Evolutionary conservation across 202 grass and related monocot species (phyloP), one percentile per base, ranked within the genome.

Genomic region (Panicum hallii): DNA sequence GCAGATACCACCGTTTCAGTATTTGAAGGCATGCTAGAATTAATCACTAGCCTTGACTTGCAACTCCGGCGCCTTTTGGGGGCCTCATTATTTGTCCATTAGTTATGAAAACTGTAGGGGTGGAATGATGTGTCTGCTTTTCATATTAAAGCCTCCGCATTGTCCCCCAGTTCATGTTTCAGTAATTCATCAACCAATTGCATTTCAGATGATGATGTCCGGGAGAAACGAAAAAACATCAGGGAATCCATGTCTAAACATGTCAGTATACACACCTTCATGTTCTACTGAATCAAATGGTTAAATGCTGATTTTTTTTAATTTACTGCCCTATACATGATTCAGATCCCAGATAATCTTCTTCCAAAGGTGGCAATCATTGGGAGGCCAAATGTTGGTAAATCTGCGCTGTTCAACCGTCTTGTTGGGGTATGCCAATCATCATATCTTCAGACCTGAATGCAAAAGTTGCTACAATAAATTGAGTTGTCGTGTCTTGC

Each of bases 391-490:
- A 98, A 98, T 87, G 95, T 98, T 52, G 93, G 93, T 78, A 98
- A 98, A 95, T 95, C 95, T 65, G 95, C 93, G 16, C 84, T 98
- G 6, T 98, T 98, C 89, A 98, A 98, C 53, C 85, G 95, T 67
- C 95, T 98, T 76, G 91, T 98, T 12, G 95, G 95, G 91, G 95
- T 98, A 95, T 63, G 78, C 58, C 20, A 72, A 47, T 61, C 56
- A 32, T n/a, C 48, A 57, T 40, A 49, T 61, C n/a, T 74, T 83
- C 36, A 78, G 76, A 69, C 15, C 38, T 48, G 44, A 84, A 52
- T 75, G 43, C 67, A 61, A 7, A 40, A 56, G 9, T n/a, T 72
- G 61, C 36, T 74, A 17, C 45, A n/a, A 20, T 72, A 26, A 44
- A 64, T 79, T 66, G 56, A 72, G 38, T 68, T 63, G 4, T 45